A percentile compares a stretch with the other conserved stretches of the same genome.
Evolutionary conservation across 1,139 yeast genomes (phyloP).

Genomic region (Eremothecium gossypii): DNA sequence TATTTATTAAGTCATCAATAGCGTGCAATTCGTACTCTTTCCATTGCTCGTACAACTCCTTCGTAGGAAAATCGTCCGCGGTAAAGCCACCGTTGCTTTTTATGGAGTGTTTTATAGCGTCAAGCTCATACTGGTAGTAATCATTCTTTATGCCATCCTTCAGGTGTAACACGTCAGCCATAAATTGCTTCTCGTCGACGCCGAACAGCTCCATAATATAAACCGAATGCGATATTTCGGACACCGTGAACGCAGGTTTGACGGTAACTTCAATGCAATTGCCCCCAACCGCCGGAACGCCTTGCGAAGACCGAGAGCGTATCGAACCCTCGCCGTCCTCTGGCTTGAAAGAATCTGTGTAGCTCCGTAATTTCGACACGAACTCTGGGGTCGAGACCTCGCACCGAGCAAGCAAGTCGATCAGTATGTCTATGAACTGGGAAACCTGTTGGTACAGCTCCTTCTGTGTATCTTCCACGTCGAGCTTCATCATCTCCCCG

Average conservation of each 20-base stretch:
- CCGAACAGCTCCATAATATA: constrained; percentile 37
- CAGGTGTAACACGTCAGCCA: constrained; percentile 39
- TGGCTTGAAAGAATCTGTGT: constrained; percentile 34
- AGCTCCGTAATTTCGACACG: constrained; percentile 37
- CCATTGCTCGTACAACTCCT: constrained; percentile 43
- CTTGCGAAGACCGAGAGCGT: neutral
- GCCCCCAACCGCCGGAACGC: neutral
- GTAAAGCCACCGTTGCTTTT: constrained; percentile 35
- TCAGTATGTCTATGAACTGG: constrained; percentile 47
- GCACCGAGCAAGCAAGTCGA: constrained; percentile 40
- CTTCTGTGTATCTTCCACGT: constrained; percentile 37
- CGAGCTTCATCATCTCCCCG: constrained; percentile 50
- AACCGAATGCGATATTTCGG: constrained; percentile 41
- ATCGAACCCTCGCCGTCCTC: constrained; percentile 1
- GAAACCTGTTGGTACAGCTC: constrained; percentile 49
- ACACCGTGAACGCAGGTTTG: constrained; percentile 40
- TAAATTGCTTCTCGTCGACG: constrained; percentile 36
- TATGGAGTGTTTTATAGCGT: constrained; percentile 32
- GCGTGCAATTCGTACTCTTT: constrained; percentile 37
- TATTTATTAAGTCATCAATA: constrained; percentile 34
- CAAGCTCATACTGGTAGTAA: constrained; percentile 18
- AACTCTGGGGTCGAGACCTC: constrained; percentile 32
- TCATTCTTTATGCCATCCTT: constrained; percentile 39
- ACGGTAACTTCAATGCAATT: constrained; percentile 7
- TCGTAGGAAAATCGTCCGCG: constrained; percentile 37